Conservation (phyloP, 495 filamentous ascomycete species). For the Aspergillus indologenus region DNA sequence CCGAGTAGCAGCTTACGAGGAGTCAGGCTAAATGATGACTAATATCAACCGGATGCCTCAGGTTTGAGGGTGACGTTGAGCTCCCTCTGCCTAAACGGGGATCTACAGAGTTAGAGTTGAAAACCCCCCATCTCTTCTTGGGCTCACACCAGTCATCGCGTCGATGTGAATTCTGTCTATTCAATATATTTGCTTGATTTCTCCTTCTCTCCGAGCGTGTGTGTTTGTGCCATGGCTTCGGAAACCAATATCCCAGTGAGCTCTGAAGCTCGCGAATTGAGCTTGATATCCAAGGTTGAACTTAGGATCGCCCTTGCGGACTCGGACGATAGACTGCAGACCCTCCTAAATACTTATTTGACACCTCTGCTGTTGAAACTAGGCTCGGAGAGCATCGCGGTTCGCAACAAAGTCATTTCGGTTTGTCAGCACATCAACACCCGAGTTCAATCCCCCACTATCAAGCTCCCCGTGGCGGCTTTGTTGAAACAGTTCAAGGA, state of each 20-base stretch:
- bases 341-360: slow-evolving; percentile 74
- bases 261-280: slow-evolving; percentile 73
- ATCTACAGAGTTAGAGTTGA: not conserved
- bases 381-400: slow-evolving; percentile 70
- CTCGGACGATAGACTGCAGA: slow-evolving; percentile 75
- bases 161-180: too few relatives aligned
- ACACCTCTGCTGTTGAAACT: slow-evolving; percentile 80
- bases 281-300: slow-evolving; percentile 85
- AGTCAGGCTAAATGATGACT: slow-evolving; percentile 16
- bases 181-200: too few relatives aligned
- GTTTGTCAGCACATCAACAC: slow-evolving; percentile 81
- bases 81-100: slow-evolving; percentile 8
- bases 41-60: slow-evolving; percentile 10
- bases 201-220: not conserved
- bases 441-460: slow-evolving; percentile 63
- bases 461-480: slow-evolving; percentile 77
- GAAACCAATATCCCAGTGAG: slow-evolving; percentile 30
- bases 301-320: slow-evolving; percentile 83
- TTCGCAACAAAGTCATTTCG: slow-evolving; percentile 74
- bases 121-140: too few relatives aligned
- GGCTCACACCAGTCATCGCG: too few relatives aligned
- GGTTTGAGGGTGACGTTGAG: slow-evolving; percentile 18
- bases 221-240: slow-evolving; percentile 35
- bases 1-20: too few relatives aligned
- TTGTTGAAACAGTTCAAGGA: slow-evolving; percentile 90